phyloP scores from a whole-genome alignment of 129 eudicot species.

The Chrysanthemum lavandulifolium region DNA sequence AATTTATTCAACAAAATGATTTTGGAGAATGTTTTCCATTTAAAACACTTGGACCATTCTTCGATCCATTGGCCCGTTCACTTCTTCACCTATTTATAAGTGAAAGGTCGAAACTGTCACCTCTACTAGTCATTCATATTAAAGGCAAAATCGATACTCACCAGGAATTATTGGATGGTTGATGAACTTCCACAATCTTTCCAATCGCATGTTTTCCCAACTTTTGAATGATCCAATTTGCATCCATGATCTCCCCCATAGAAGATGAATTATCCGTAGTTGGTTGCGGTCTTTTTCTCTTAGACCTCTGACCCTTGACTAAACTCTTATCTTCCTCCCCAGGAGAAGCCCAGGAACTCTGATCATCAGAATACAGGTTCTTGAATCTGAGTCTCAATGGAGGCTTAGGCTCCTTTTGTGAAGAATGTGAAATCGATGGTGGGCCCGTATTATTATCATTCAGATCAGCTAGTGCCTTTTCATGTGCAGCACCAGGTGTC shows the following conservation, averaged over 20 bases:
- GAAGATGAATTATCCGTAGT: conserved; percentile 36
- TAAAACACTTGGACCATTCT: too few relatives aligned
- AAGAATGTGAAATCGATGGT: conserved; percentile 29
- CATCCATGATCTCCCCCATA: conserved; percentile 69
- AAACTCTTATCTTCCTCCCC: conserved; percentile 72
- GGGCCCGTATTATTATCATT: conserved; percentile 34
- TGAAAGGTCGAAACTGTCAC: too few relatives aligned
- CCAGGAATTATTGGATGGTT: conserved; percentile 77
- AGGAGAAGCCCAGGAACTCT: conserved; percentile 52
- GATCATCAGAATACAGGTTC: conserved; percentile 60
- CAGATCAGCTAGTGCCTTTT: conserved; percentile 30
- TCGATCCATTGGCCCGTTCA: too few relatives aligned
- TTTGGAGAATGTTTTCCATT: too few relatives aligned
- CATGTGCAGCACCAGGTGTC: conserved; percentile 26
- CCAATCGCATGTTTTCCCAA: conserved; percentile 93
- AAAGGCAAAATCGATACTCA: conserved; percentile 29
- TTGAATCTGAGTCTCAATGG: conserved; percentile 71
- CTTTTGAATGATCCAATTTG: conserved; percentile 86
- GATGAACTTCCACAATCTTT: conserved; percentile 90
- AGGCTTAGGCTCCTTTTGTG: conserved; percentile 66
- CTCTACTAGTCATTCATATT: too few relatives aligned
- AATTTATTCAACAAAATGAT: too few relatives aligned
- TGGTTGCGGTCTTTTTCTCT: conserved; percentile 70
- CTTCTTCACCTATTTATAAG: too few relatives aligned
- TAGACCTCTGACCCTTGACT: conserved; percentile 93